Conservation (phyloP, 2,329 filamentous ascomycete species). For the Penicillium glabrum region DNA sequence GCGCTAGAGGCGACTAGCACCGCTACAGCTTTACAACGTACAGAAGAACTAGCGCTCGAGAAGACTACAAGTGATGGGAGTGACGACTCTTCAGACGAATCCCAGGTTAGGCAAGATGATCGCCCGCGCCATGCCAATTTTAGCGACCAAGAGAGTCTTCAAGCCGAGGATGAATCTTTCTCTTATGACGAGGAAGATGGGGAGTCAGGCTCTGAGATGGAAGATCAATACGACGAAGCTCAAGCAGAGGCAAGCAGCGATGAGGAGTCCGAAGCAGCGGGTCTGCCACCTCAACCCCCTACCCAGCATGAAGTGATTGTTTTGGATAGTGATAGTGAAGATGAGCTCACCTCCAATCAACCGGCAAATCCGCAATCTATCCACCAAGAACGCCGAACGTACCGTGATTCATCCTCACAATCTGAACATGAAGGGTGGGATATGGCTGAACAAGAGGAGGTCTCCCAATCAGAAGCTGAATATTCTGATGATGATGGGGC, state of each 20-base stretch:
- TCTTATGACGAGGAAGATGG: conserved; percentile 2
- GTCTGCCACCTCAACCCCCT: conserved; percentile 2
- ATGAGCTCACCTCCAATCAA: conserved; percentile 27
- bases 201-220: background rate
- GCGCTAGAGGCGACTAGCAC: background rate
- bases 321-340: conserved; percentile 44
- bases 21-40: background rate
- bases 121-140: background rate
- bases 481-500: conserved; percentile 2
- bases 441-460: conserved; percentile 1
- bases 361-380: background rate
- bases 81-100: conserved; percentile 2
- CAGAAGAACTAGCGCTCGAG: background rate
- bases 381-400: background rate
- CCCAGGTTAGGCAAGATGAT: background rate
- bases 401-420: background rate
- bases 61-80: background rate
- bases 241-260: conserved; percentile 4
- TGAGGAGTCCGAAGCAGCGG: conserved; percentile 8
- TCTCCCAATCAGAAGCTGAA: background rate
- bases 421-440: background rate
- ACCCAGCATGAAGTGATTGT: conserved; percentile 39
- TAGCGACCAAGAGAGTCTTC: conserved; percentile 11
- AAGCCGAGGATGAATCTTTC: conserved; percentile 8
- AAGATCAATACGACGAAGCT: conserved; percentile 14